A percentile compares a stretch with the other conserved stretches of the same genome.
These are phyloP conservation scores for Chalciporus piperatus DNA, from an alignment of 768 basidiomycete genomes.

Conservation along the genomic window DNA sequence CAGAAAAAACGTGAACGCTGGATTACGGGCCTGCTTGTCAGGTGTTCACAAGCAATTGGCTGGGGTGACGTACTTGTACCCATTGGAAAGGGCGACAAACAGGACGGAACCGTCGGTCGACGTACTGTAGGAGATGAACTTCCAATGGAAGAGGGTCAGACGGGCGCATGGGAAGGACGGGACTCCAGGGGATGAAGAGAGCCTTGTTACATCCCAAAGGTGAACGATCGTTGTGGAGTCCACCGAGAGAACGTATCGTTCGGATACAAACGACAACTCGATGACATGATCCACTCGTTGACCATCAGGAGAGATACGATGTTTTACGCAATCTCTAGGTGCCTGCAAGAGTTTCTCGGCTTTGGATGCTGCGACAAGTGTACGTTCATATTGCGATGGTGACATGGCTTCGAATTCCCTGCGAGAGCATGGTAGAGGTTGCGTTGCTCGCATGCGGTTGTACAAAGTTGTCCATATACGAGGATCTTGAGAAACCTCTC, in stretches of 20 bases:
- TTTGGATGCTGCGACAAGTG: slow-evolving; percentile 8
- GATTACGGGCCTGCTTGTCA: not conserved
- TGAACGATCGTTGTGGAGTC: slow-evolving; percentile 4
- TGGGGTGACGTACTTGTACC: slow-evolving; percentile 5
- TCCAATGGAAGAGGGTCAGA: slow-evolving; percentile 9
- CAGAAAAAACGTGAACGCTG: slow-evolving; percentile 11
- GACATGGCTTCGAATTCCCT: slow-evolving; percentile 5
- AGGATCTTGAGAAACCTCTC: not conserved
- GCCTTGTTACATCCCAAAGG: slow-evolving; percentile 13
- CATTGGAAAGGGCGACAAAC: slow-evolving; percentile 8
- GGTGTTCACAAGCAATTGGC: not conserved
- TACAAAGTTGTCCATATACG: slow-evolving; percentile 4
- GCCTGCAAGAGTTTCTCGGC: slow-evolving; percentile 1
- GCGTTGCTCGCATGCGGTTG: slow-evolving; percentile 2
- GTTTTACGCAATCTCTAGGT: not conserved
- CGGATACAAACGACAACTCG: slow-evolving; percentile 7
- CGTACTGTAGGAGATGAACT: not conserved
- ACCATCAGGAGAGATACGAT: not conserved
- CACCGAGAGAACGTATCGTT: slow-evolving; percentile 11
- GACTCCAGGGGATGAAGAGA: not conserved
- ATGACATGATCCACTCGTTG: not conserved
- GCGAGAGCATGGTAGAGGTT: not conserved
- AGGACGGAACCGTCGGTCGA: slow-evolving; percentile 13
- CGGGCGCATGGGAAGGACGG: slow-evolving; percentile 2
- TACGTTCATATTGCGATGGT: not conserved